These are phyloP conservation scores for Mentha longifolia DNA, from an alignment of 257 asterid genomes.

Conservation along the genomic window DNA sequence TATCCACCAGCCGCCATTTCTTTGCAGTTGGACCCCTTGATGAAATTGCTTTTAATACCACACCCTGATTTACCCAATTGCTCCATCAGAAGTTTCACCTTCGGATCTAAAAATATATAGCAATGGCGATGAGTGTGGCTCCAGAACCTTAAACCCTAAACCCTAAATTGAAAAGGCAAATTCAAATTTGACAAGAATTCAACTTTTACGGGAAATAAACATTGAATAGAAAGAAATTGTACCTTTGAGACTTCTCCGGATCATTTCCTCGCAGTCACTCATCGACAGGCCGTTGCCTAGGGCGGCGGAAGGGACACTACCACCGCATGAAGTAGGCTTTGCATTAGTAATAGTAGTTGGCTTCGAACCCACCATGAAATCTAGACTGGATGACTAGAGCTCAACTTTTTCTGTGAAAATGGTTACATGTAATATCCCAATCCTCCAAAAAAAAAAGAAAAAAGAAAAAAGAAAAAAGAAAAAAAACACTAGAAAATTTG, in stretches of 20 bases:
- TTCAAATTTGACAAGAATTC: background rate
- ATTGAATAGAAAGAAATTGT: background rate
- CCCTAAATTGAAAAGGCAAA: background rate
- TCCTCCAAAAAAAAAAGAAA: too few species aligned
- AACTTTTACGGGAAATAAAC: background rate
- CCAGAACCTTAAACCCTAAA: constrained; percentile 30
- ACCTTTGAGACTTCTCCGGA: constrained; percentile 69
- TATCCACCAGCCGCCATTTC: constrained; percentile 59
- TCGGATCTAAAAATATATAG: constrained; percentile 59
- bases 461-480: too few species aligned
- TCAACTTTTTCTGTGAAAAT: background rate
- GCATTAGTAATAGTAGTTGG: background rate
- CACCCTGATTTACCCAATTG: constrained; percentile 82
- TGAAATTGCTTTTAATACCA: constrained; percentile 56
- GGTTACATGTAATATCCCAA: too few species aligned
- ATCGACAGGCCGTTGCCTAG: constrained; percentile 48
- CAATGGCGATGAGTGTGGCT: constrained; percentile 12
- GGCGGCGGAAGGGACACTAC: constrained; percentile 13
- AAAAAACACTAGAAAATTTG: too few species aligned
- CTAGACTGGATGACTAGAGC: background rate
- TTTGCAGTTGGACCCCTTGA: constrained; percentile 57
- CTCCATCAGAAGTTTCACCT: constrained; percentile 74
- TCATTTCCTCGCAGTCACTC: constrained; percentile 68
- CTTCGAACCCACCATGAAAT: constrained; percentile 24
- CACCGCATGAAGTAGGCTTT: constrained; percentile 1